phyloP scores from a whole-genome alignment of 441 rosid genomes.

The Biscutella laevigata region DNA sequence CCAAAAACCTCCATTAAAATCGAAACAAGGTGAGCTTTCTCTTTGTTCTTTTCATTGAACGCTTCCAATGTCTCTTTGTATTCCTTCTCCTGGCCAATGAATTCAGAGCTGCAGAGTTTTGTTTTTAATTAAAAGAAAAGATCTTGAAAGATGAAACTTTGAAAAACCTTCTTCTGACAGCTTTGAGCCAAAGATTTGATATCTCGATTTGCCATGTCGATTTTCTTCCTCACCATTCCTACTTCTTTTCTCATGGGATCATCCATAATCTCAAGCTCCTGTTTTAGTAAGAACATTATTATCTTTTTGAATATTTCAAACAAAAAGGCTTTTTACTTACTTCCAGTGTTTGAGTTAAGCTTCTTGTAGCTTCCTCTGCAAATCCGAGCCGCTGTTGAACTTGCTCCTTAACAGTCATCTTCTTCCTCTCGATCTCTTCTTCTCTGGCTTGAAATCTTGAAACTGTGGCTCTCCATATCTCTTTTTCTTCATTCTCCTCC shows the following conservation, averaged over 20 bases:
- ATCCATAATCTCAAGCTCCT: conserved; percentile 56
- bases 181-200: conserved; percentile 64
- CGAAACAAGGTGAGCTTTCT: conserved; percentile 50
- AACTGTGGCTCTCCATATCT: conserved; percentile 40
- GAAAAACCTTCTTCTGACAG: conserved; percentile 67
- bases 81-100: conserved; percentile 51
- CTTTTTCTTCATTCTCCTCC: conserved; percentile 50
- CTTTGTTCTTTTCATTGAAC: conserved; percentile 62
- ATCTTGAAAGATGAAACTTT: not conserved
- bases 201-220: conserved; percentile 59
- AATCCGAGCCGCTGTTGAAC: conserved; percentile 60
- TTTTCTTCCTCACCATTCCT: conserved; percentile 53
- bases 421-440: conserved; percentile 77
- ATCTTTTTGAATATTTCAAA: not conserved
- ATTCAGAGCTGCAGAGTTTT: not conserved
- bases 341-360: conserved; percentile 61
- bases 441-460: conserved; percentile 59
- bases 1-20: conserved; percentile 50
- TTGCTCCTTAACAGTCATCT: conserved; percentile 51
- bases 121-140: not conserved
- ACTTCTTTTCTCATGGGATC: conserved; percentile 87
- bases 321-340: conserved; percentile 26
- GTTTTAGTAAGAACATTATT: not conserved
- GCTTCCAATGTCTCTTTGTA: conserved; percentile 61
- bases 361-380: conserved; percentile 72